Evolutionary conservation across 2,329 filamentous ascomycete species (phyloP).

Genomic region (Monilinia polystroma): DNA sequence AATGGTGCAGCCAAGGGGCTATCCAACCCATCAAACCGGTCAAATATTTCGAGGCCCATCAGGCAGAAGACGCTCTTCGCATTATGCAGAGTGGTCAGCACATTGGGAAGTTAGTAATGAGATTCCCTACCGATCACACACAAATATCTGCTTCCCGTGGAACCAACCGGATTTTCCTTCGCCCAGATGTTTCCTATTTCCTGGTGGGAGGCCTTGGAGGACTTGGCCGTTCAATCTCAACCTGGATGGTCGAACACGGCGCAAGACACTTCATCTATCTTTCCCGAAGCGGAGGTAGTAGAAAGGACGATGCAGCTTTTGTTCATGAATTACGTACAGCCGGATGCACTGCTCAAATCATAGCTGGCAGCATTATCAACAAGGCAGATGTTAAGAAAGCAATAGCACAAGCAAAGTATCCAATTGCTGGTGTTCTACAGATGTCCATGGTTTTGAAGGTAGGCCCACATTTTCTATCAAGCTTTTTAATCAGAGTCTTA

Average conservation of each 20-base stretch:
- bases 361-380: conserved; percentile 12
- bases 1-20: neutral
- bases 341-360: neutral
- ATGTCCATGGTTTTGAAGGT: conserved; percentile 28
- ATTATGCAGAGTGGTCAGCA: conserved; percentile 27
- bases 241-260: conserved; percentile 42
- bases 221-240: conserved; percentile 32
- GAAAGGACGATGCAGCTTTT: conserved; percentile 24
- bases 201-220: conserved; percentile 9
- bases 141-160: neutral
- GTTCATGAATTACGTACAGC: neutral
- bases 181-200: neutral
- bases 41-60: neutral
- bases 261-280: conserved; percentile 42
- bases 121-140: neutral
- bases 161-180: neutral
- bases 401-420: conserved; percentile 3
- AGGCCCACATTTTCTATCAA: neutral
- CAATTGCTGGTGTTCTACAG: conserved; percentile 29
- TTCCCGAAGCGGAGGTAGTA: conserved; percentile 36
- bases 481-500: too few relatives aligned
- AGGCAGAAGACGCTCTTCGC: conserved; percentile 24
- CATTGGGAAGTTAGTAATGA: conserved; percentile 27
- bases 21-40: neutral
- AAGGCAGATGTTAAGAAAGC: neutral